Evolutionary conservation across 106 monocot species (phyloP).

Genomic region (Platanthera zijinensis): DNA sequence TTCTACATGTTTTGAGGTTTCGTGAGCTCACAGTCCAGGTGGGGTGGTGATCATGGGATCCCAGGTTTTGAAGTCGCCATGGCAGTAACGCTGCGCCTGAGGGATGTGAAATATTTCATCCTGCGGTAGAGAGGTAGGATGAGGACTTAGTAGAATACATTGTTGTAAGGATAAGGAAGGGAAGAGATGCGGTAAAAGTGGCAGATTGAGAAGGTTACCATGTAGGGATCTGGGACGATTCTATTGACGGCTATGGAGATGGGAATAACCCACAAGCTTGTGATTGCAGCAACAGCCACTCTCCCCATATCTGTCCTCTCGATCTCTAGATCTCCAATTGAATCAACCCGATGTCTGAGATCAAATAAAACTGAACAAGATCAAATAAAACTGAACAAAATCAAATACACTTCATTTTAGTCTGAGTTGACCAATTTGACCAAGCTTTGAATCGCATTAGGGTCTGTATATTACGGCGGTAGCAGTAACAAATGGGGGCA

Average conservation of each 20-base stretch:
- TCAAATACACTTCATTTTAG: too few relatives aligned
- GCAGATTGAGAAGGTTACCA: slow-evolving; percentile 31
- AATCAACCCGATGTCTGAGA: too few relatives aligned
- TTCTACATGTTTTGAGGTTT: background rate
- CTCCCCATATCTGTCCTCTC: slow-evolving; percentile 45
- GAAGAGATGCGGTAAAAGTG: background rate
- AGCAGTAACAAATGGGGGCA: too few relatives aligned
- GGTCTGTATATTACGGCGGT: too few relatives aligned
- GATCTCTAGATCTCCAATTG: too few relatives aligned
- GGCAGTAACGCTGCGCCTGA: slow-evolving; percentile 76
- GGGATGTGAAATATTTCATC: slow-evolving; percentile 96
- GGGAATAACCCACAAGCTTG: slow-evolving; percentile 62
- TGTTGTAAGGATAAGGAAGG: background rate
- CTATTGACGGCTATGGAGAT: slow-evolving; percentile 55
- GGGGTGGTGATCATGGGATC: slow-evolving; percentile 99
- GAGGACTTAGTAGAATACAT: slow-evolving; percentile 15
- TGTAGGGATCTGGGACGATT: slow-evolving; percentile 78
- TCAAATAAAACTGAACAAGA: too few relatives aligned
- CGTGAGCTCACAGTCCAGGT: slow-evolving; percentile 71
- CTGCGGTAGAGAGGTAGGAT: slow-evolving; percentile 21
- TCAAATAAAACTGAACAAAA: too few relatives aligned
- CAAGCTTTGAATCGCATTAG: too few relatives aligned
- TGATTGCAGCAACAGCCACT: slow-evolving; percentile 33
- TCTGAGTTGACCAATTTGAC: too few relatives aligned
- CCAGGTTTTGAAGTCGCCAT: slow-evolving; percentile 69